phyloP scores from a whole-genome alignment of 768 basidiomycete genomes.

The Phanerodontia chrysosporium region DNA sequence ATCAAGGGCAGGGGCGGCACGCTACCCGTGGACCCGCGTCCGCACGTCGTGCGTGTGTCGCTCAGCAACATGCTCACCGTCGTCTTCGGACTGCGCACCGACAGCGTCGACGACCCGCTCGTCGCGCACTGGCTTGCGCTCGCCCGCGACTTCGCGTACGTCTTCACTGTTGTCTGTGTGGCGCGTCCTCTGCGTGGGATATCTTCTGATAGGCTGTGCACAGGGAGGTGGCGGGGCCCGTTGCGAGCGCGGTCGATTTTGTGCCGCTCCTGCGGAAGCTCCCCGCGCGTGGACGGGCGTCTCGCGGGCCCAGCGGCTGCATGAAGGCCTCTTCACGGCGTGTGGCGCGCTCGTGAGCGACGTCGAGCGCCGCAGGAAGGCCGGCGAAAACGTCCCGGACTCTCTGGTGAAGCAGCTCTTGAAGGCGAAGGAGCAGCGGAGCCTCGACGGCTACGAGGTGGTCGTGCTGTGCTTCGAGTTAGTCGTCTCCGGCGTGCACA shows the following conservation, averaged over 20 bases:
- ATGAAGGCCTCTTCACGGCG: constrained; percentile 30
- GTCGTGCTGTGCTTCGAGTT: not conserved
- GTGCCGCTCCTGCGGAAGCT: constrained; percentile 37
- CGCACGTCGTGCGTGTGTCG: constrained; percentile 31
- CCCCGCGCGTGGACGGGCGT: constrained; percentile 31
- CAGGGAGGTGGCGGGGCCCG: constrained; percentile 39
- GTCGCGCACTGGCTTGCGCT: constrained; percentile 33
- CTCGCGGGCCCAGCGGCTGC: constrained; percentile 35
- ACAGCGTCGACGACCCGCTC: constrained; percentile 32
- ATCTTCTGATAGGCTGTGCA: not conserved
- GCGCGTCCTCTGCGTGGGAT: not conserved
- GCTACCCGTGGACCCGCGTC: constrained; percentile 34
- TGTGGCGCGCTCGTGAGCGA: constrained; percentile 37
- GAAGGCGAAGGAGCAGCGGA: constrained; percentile 6
- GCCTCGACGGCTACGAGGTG: not conserved
- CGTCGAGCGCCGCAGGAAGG: constrained; percentile 31
- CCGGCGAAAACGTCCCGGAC: constrained; percentile 36
- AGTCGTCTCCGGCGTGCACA: not conserved
- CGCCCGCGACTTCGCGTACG: constrained; percentile 39
- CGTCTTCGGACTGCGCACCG: constrained; percentile 38
- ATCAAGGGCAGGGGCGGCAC: constrained; percentile 26
- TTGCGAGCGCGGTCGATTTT: constrained; percentile 43
- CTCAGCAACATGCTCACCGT: constrained; percentile 40
- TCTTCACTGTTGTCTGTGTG: constrained; percentile 3
- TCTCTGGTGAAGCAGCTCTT: constrained; percentile 39